Evolutionary conservation across 1,284 basidiomycete species (phyloP), one percentile per base, ranked within the genome.

Genomic region (Termitomyces sp.): DNA sequence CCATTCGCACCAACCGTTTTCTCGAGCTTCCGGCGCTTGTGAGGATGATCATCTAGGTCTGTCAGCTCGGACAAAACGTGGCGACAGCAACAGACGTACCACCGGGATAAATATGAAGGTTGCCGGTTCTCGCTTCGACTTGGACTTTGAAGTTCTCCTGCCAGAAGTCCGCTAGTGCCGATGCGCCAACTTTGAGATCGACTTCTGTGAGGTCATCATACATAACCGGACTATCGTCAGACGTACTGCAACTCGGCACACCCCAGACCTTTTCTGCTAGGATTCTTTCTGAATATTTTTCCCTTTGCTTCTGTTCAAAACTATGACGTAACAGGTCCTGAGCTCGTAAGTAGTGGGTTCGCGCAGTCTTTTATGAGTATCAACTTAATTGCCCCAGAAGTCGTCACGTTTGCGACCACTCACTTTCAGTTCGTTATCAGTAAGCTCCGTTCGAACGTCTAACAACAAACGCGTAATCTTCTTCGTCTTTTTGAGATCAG

Each of bases 351-450:
- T 92, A 92, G 61, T 83, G 74, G 24, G 79, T 73, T 34, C 89
- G 78, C n/a, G 85, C 80, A 55, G 74, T 70, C 87, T 88, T 52
- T 52, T 19, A 33, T 31, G 9, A 28, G 52, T 47, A 44, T 36
- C 55, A 17, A 62, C 17, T 54, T 24, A 7, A 26, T 44, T 51
- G 30, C 12, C 10, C 2, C 13, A 3, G 17, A 39, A 10, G 36
- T 38, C 31, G 38, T 21, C n/a, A 31, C 28, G 17, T 30, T 44
- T 28, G 26, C 42, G 17, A 41, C 39, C 8, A 39, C 63, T 61
- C 53, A 83, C 88, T 73, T 84, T 87, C 39, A 92, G 69, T 69
- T 91, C 88, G 13, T 88, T 84, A 56, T 91, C 87, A 2, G 87
- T 88, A 28, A 92, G 70, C 64, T 92, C 89, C 5, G 82, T 91